Base-by-base conservation (phyloP, 805 yeast species). In the Myxozyma kluyveri region DNA sequence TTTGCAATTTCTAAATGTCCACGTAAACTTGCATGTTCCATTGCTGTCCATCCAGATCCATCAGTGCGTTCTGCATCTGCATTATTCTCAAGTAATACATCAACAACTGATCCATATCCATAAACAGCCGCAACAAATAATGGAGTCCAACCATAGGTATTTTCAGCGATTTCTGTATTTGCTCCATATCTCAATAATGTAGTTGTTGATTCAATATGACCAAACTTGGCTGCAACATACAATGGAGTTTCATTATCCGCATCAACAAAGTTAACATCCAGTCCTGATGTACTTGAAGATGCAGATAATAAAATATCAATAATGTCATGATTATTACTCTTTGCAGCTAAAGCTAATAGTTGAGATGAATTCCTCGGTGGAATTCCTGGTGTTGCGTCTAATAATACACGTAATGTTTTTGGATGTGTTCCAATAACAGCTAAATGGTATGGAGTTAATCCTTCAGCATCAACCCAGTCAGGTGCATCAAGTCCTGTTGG, bases 21-120 rank as follows among this genome's bases (percentile, higher is more conserved):
- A 61, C 97, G 77, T 42, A 91, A 72, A 44, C 88, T 83, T 0
- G 97, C 96, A 68, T 91, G 98, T 64, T 91, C 98, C 82, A 88
- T 82, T n/a, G 98, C 96, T 18, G 88, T 81, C 98, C 98, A 91
- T 0, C 97, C 97, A 47, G 93, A 84, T 42, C 81, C 84, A 70
- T 91, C 98, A 17, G 78, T 75, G 24, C 73, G 69, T 40, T 78
- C 76, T 52, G 71, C 78, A 5, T 74, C 70, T 3, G 88, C 85
- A 19, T 80, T 81, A 39, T 74, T 64, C 0, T 71, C 69, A 26
- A 83, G 67, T 56, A 91, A 73, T 6, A 78, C 54, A 39, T 76
- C 67, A 4, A 82, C 87, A 38, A 87, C 74, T 1, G 77, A 78
- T 36, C 63, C 63, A 49, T 70, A 79, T 2, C 97, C 97, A 63